Percentiles rank a stretch among this genome's conserved stretches.
Conservation (phyloP, 1,284 basidiomycete species). For the Abortiporus biennis region DNA sequence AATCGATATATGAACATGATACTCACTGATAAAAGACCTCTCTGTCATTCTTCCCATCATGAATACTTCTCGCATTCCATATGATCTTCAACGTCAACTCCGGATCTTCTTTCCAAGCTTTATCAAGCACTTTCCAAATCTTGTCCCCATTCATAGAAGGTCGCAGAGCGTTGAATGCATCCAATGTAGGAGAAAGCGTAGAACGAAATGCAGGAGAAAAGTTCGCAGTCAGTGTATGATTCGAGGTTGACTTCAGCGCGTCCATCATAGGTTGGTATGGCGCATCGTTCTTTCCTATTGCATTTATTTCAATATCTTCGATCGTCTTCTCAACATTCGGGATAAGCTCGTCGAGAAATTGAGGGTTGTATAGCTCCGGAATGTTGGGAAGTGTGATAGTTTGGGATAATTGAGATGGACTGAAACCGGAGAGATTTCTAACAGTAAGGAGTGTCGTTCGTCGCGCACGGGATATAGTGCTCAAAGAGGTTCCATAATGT, state of each 20-base stretch:
- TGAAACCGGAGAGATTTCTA: too few species aligned
- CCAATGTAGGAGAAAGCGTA: constrained; percentile 41
- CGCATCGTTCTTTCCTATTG: not conserved
- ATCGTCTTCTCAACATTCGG: constrained; percentile 19
- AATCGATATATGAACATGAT: not conserved
- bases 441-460: too few species aligned
- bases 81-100: constrained; percentile 49
- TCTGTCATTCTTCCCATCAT: constrained; percentile 51
- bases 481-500: too few species aligned
- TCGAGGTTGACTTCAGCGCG: constrained; percentile 33
- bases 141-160: constrained; percentile 15
- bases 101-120: constrained; percentile 49
- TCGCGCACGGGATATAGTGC: too few species aligned
- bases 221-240: constrained; percentile 42
- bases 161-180: constrained; percentile 42
- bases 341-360: constrained; percentile 46
- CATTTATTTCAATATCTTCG: not conserved
- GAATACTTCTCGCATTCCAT: constrained; percentile 57
- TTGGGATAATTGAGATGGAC: too few species aligned
- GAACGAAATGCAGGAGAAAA: constrained; percentile 38
- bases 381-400: constrained; percentile 38
- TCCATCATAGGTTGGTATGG: constrained; percentile 43
- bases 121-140: constrained; percentile 30
- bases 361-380: constrained; percentile 42
- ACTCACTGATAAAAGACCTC: constrained; percentile 47